These are phyloP conservation scores for Xylariaceae sp. DNA, from an alignment of 2,329 filamentous ascomycete species.

Conservation along the genomic window DNA sequence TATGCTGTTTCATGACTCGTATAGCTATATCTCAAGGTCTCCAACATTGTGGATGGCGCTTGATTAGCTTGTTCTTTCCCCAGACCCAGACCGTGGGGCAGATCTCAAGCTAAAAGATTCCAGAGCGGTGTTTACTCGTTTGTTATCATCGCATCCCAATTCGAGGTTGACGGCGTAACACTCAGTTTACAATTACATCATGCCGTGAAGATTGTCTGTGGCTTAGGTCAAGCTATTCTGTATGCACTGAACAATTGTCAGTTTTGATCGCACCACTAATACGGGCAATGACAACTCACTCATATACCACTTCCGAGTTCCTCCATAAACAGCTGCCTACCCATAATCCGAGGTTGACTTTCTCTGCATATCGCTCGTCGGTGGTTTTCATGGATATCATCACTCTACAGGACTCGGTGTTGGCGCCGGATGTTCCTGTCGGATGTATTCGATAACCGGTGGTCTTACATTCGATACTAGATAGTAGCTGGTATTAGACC, in stretches of 20 bases:
- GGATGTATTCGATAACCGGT: slow-evolving; percentile 22
- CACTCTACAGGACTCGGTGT: slow-evolving; percentile 25
- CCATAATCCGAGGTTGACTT: slow-evolving; percentile 29
- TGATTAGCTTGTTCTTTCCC: too few species aligned
- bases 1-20: too few species aligned
- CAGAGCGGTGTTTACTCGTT: too few species aligned
- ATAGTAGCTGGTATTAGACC: neutral
- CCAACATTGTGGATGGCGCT: too few species aligned
- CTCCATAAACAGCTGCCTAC: slow-evolving; percentile 28
- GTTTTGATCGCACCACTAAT: neutral
- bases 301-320: slow-evolving; percentile 27
- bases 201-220: neutral
- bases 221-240: slow-evolving; percentile 14
- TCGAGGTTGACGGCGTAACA: too few species aligned
- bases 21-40: too few species aligned
- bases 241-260: slow-evolving; percentile 22
- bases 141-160: too few species aligned
- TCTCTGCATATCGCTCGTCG: slow-evolving; percentile 28
- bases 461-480: slow-evolving; percentile 29
- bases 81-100: too few species aligned
- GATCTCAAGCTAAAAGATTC: too few species aligned
- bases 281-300: slow-evolving; percentile 18
- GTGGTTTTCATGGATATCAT: slow-evolving; percentile 29
- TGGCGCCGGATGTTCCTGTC: slow-evolving; percentile 8
- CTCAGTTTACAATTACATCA: too few species aligned